Base-by-base conservation (phyloP, 441 rosid species). In the Biscutella laevigata region DNA sequence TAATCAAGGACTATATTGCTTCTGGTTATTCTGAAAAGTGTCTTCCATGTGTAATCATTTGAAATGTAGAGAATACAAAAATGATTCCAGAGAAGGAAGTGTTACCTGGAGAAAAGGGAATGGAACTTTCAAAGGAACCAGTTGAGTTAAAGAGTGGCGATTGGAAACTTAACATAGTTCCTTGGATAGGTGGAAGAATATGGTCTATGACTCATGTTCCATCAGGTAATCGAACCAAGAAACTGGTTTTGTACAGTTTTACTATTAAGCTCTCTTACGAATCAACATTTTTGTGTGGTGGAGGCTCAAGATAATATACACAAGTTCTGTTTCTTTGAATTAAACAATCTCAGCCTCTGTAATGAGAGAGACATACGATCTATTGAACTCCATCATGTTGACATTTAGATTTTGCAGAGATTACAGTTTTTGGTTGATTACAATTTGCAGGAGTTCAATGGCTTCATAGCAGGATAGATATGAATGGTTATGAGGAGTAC, bases 161-260 rank as follows among this genome's bases (percentile, higher is more conserved):
- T 38, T 92, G 98, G 96, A 70, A 43, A 62, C 74, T 79, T 25
- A 72, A 80, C 74, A 61, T 91, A 37, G 89, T 88, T 61, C 95
- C 96, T 43, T 91, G 96, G 95, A 80, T 85, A 67, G 98, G 96
- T 41, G 98, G 96, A 34, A 80, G 98, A 71, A 80, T 88, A 70
- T 57, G 85, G 57, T 88, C 98, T 35, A 91, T 91, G 98, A 79
- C 67, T 54, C 95, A 91, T 71, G 69, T 77, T 68, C 94, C 95
- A 41, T 78, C 98, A 70, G 94, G 98, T 85, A 79, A 63, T 49
- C n/a, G 11, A 29, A 45, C 12, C 0, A 2, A 38, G 14, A 15
- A 30, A 17, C 45, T 39, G 9, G n/a, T n/a, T n/a, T n/a, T n/a
- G n/a, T n/a, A n/a, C n/a, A n/a, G n/a, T n/a, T 39, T 4, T 55